Evolutionary conservation across 352 stramenopile species (phyloP).

Genomic region (Globisporangium canariense): DNA sequence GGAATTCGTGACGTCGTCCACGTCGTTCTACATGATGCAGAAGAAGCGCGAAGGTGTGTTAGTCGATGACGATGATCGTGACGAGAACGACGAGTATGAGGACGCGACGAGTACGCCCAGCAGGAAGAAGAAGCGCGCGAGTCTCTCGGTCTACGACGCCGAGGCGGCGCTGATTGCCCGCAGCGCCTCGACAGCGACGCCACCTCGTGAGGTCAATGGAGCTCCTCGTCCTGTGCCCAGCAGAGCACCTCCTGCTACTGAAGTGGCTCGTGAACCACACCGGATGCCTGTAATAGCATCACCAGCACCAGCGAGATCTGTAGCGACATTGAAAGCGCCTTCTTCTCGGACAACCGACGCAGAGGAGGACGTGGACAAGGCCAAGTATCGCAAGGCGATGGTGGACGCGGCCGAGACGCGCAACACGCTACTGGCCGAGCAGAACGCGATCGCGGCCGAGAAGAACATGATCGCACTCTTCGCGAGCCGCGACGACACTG

Average conservation of each 20-base stretch:
- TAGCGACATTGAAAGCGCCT: background rate
- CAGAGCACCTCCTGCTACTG: background rate
- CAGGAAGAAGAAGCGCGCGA: conserved; percentile 7
- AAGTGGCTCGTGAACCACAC: background rate
- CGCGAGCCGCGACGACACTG: conserved; percentile 10
- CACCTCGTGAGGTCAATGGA: background rate
- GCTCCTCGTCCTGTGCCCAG: no score
- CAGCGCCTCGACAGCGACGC: background rate
- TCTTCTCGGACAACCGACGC: background rate
- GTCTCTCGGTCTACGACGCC: conserved; percentile 5
- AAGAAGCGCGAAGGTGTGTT: conserved; percentile 4
- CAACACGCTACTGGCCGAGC: conserved; percentile 16
- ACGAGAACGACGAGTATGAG: background rate
- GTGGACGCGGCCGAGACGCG: conserved; percentile 11
- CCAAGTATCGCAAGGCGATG: conserved; percentile 12
- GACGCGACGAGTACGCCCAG: background rate
- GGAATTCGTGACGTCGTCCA: conserved; percentile 9
- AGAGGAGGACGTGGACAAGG: conserved; percentile 1
- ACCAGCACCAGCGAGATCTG: background rate
- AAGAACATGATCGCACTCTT: conserved; percentile 16
- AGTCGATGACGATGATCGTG: background rate
- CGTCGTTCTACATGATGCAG: conserved; percentile 13
- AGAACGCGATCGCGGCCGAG: conserved; percentile 19
- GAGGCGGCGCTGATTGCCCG: conserved; percentile 3
- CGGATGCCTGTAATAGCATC: background rate